These are phyloP conservation scores for Populus davidiana DNA, from an alignment of 345 rosid genomes.

Conservation along the genomic window DNA sequence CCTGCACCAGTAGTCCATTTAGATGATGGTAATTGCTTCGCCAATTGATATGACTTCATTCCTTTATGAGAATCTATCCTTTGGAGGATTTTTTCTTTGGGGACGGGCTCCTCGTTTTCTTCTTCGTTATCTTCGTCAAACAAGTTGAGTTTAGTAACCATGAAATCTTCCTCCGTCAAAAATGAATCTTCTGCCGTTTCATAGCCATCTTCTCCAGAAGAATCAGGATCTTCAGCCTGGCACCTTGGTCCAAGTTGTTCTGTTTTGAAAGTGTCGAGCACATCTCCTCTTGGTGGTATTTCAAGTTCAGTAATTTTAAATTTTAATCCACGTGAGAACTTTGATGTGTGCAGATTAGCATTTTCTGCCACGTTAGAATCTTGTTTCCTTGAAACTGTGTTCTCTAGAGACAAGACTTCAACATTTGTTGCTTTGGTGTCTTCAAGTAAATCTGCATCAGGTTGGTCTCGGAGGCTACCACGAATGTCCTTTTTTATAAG, in stretches of 20 bases:
- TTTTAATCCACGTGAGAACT: slow-evolving; percentile 25
- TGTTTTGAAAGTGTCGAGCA: slow-evolving; percentile 14
- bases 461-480: slow-evolving; percentile 22
- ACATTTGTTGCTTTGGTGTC: slow-evolving; percentile 22
- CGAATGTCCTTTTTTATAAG: slow-evolving; percentile 19
- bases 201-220: slow-evolving; percentile 57
- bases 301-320: slow-evolving; percentile 42
- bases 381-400: slow-evolving; percentile 15
- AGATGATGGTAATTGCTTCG: slow-evolving; percentile 52
- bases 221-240: slow-evolving; percentile 10
- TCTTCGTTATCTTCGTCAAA: slow-evolving; percentile 56
- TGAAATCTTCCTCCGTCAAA: slow-evolving; percentile 67
- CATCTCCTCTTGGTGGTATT: slow-evolving; percentile 29
- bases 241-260: slow-evolving; percentile 18
- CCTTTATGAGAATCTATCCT: slow-evolving; percentile 79
- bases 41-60: slow-evolving; percentile 71
- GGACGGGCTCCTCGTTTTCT: slow-evolving; percentile 49
- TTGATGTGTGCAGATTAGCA: slow-evolving; percentile 20
- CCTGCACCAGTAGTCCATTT: slow-evolving; percentile 95
- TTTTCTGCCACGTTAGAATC: slow-evolving; percentile 16
- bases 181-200: slow-evolving; percentile 71
- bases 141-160: slow-evolving; percentile 52
- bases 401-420: slow-evolving; percentile 16
- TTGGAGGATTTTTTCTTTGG: slow-evolving; percentile 66
- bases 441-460: slow-evolving; percentile 28